Conservation (phyloP, 192 early-diverging fungal genomes). For the Phlyctochytrium arcticum region DNA sequence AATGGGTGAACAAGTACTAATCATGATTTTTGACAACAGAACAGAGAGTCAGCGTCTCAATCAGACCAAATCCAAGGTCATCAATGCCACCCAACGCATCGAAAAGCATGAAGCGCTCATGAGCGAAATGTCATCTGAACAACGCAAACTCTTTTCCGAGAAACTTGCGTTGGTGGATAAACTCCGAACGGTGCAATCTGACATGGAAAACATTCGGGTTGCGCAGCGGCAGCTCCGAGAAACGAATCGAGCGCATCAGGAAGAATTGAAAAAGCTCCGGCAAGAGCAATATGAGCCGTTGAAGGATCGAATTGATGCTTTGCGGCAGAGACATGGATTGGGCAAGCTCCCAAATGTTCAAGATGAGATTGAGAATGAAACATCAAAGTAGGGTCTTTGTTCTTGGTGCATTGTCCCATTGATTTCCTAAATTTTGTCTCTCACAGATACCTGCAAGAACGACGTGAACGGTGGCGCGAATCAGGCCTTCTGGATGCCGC, state of each 20-base stretch:
- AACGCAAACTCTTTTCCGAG: not conserved
- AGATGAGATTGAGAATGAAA: conserved; percentile 2
- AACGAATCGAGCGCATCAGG: not conserved
- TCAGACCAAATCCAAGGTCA: not conserved
- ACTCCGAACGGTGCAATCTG: not conserved
- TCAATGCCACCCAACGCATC: not conserved
- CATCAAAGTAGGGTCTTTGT: not conserved
- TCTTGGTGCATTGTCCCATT: not conserved
- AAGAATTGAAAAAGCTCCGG: not conserved
- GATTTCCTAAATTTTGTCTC: no score
- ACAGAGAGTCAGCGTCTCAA: not conserved
- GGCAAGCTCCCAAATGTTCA: not conserved
- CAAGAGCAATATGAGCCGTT: not conserved
- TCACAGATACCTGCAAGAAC: not conserved
- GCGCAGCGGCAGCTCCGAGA: not conserved
- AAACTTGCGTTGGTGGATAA: not conserved
- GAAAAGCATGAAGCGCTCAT: not conserved
- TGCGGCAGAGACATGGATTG: not conserved
- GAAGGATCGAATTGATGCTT: not conserved
- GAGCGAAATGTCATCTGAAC: not conserved
- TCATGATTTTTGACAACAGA: not conserved
- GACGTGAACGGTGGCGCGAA: not conserved
- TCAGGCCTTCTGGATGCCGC: not conserved
- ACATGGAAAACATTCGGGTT: not conserved
- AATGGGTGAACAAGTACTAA: no score